Evolutionary conservation across 106 monocot genomes (phyloP).

Genomic region (Platanthera zijinensis): DNA sequence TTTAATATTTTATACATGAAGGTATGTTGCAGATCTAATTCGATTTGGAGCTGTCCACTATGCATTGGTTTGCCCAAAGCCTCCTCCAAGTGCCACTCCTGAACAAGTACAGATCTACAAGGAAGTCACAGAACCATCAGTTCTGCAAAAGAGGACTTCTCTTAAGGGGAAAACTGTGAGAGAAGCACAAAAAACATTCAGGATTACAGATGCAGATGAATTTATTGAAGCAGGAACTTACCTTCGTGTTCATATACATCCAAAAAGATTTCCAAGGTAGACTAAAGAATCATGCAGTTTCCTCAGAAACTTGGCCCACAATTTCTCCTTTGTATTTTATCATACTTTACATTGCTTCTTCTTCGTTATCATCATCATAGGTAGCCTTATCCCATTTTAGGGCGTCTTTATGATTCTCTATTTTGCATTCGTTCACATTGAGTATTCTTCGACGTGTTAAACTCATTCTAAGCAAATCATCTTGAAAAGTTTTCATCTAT

Average conservation of each 20-base stretch:
- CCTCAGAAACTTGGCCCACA: neutral
- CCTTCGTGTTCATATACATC: conserved; percentile 89
- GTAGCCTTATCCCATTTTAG: too few relatives aligned
- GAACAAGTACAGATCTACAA: conserved; percentile 71
- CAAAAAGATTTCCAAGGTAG: conserved; percentile 96
- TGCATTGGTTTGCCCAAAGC: conserved; percentile 86
- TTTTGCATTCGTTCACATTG: too few relatives aligned
- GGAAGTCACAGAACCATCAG: conserved; percentile 67
- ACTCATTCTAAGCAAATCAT: too few relatives aligned
- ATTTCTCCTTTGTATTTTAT: neutral
- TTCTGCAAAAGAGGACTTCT: conserved; percentile 66
- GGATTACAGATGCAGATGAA: conserved; percentile 60
- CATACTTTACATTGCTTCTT: neutral
- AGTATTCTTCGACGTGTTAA: too few relatives aligned
- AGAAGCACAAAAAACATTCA: conserved; percentile 91
- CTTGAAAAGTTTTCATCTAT: too few relatives aligned
- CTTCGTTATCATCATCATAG: neutral
- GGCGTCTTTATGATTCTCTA: too few relatives aligned
- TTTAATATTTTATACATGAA: conserved; percentile 47
- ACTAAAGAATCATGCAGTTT: neutral
- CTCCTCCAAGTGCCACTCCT: conserved; percentile 76
- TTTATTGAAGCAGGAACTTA: conserved; percentile 84
- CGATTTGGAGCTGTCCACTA: conserved; percentile 89
- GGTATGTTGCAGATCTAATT: conserved; percentile 96
- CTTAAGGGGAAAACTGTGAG: conserved; percentile 91